Base-by-base conservation (phyloP, 2,329 filamentous ascomycete species). In the Clonostachys rosea region DNA sequence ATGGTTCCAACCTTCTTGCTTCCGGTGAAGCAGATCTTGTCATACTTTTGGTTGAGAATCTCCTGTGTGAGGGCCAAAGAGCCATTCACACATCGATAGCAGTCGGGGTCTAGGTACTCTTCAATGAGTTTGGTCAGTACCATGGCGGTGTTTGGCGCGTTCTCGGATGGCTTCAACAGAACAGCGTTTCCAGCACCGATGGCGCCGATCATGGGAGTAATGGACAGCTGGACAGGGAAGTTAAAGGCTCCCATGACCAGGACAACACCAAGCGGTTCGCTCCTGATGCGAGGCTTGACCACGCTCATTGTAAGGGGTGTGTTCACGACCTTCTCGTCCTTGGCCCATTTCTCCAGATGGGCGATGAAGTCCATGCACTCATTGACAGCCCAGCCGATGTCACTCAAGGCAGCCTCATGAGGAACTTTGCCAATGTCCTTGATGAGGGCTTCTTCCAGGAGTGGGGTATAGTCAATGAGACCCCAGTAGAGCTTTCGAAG, bases 21-120 rank as follows among this genome's bases (percentile, higher is more conserved):
- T 47, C 94, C 94, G 1, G 94, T 99, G 73, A 96, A 99, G 74
- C 94, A 91, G 60, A 99, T 95, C 79, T 96, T 97, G 71, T 95
- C 91, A 86, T 91, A 99, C 66, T 92, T 92, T 71, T 91, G 82
- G 49, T 92, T 83, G 34, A 99, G 78, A 41, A 97, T 71, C 12
- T 83, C 84, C 42, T 87, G 89, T 5, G 87, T 91, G 74, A 96
- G 90, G 5, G 85, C 76, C 17, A 96, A 70, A 30, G 74, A 84
- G 50, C 94, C 94, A 63, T 96, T 94, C 55, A 96, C 75, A 49
- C 90, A 80, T 35, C 75, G 71, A 68, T 90, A 96, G 56, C 84
- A 85, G 14, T 82, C 79, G 2, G 83, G 80, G 63, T 97, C 94
- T 46, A 99, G 83, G 37, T 79, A 79, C 39, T 81, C 76, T 60